A percentile compares a stretch with the other conserved stretches of the same genome.
These are phyloP conservation scores for Salmacisia buchloeana DNA, from an alignment of 1,284 basidiomycete species.

Conservation along the genomic window DNA sequence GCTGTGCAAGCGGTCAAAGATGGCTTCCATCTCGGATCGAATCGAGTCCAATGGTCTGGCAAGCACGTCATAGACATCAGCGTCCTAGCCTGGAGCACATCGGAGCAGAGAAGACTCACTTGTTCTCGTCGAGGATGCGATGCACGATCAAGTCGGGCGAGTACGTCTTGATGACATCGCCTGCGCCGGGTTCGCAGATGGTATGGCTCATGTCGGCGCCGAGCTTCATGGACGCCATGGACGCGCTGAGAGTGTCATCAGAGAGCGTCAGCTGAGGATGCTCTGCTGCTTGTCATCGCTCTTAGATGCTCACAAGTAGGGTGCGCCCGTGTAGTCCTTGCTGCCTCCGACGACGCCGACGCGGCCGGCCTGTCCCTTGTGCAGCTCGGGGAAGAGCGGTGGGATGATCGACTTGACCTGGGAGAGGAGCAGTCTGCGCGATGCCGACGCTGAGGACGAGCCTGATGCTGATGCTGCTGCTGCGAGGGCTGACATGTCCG, in stretches of 20 bases:
- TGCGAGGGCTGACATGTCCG: not conserved
- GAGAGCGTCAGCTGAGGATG: not conserved
- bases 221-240: slow-evolving; percentile 32
- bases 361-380: slow-evolving; percentile 95
- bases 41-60: slow-evolving; percentile 57
- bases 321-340: slow-evolving; percentile 90
- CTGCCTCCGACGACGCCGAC: slow-evolving; percentile 91
- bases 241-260: slow-evolving; percentile 18
- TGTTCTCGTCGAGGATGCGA: slow-evolving; percentile 62
- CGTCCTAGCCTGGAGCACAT: not conserved
- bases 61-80: not conserved
- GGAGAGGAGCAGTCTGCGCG: not conserved
- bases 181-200: slow-evolving; percentile 82
- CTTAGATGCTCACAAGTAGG: slow-evolving; percentile 61
- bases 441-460: not conserved
- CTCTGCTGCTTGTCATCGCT: not conserved
- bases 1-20: slow-evolving; percentile 80
- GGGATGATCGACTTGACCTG: slow-evolving; percentile 70
- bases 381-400: slow-evolving; percentile 72
- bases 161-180: slow-evolving; percentile 88
- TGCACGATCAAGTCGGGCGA: slow-evolving; percentile 92
- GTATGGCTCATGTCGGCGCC: slow-evolving; percentile 93
- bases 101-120: slow-evolving; percentile 11
- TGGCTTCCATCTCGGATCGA: slow-evolving; percentile 59
- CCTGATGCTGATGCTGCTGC: not conserved